Base-by-base conservation (phyloP, 2,329 filamentous ascomycete genomes). In the Harringtonia aguacate region DNA sequence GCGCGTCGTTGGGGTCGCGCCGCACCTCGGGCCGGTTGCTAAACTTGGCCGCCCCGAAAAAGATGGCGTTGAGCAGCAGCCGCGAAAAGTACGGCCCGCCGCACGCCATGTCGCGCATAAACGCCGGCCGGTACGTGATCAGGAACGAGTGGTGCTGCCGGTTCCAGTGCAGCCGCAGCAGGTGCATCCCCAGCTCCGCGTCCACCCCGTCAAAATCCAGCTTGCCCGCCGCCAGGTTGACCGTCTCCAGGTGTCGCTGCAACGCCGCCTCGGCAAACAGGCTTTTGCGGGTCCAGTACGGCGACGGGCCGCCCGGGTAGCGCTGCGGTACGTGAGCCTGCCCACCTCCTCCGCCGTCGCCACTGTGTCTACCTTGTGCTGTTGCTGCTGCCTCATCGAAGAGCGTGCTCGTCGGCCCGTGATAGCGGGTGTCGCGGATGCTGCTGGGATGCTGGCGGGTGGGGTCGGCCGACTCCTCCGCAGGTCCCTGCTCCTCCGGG, bases 121-220 rank as follows among this genome's bases (percentile, higher is more conserved):
- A 73, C 0, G 64, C 67, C 0, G 73, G 68, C 0, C 73, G 66
- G 52, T 77, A 75, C 1, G 67, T 69, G 36, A 74, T 58, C 1
- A 69, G 49, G 43, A 63, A 62, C 7, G 68, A 63, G 42, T 70
- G 64, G 46, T 73, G 70, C 47, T 75, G 70, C 6, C 71, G 65
- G 50, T 70, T 75, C 69, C 70, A 75, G 43, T 74, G 68, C 1
- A 76, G 53, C 3, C 62, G 61, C 0, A 76, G 56, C 5, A 77
- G 54, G 41, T 75, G 68, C 58, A 73, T 66, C 4, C 64, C 72
- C 8, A 75, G 51, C 13, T 73, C 67, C 0, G 70, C 65, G 28
- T 72, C 65, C 2, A 76, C 64, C 1, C 71, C 72, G 50, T 77
- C 72, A 52, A 78, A 75, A 51, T 77, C 72, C 4, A 75, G 61